Evolutionary conservation across 1,139 yeast species (phyloP).

Genomic region (Debaryomyces nepalensis): DNA sequence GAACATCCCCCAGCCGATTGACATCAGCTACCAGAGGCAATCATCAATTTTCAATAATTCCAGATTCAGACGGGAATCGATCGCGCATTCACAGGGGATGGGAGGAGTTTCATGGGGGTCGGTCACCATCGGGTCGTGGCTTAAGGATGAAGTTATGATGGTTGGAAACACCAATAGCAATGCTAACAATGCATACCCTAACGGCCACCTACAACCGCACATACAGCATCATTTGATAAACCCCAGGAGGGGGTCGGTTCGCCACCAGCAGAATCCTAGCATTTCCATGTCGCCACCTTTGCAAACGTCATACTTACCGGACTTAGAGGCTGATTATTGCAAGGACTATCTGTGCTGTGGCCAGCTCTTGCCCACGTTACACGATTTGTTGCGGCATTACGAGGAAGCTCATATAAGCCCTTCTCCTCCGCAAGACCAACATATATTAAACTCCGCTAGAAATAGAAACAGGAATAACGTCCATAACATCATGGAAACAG

Average conservation of each 20-base stretch:
- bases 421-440: slow-evolving; percentile 54
- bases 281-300: slow-evolving; percentile 66
- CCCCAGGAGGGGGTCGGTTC: slow-evolving; percentile 50
- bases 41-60: slow-evolving; percentile 44
- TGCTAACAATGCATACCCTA: slow-evolving; percentile 25
- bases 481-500: slow-evolving; percentile 68
- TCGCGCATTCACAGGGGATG: slow-evolving; percentile 96
- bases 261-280: slow-evolving; percentile 29
- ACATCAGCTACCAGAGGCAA: slow-evolving; percentile 50
- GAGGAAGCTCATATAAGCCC: slow-evolving; percentile 94
- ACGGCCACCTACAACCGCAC: slow-evolving; percentile 20
- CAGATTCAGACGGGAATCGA: slow-evolving; percentile 75
- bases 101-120: slow-evolving; percentile 99
- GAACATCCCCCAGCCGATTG: slow-evolving; percentile 50
- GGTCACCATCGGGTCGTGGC: slow-evolving; percentile 92
- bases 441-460: slow-evolving; percentile 38
- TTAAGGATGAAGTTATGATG: slow-evolving; percentile 86
- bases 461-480: slow-evolving; percentile 44
- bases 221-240: slow-evolving; percentile 38
- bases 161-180: slow-evolving; percentile 31
- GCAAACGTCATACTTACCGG: slow-evolving; percentile 82
- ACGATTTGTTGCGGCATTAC: slow-evolving; percentile 90
- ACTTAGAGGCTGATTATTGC: slow-evolving; percentile 93
- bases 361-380: slow-evolving; percentile 85
- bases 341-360: slow-evolving; percentile 98